These are phyloP conservation scores for Nectriaceae sp. DNA, from an alignment of 2,329 filamentous ascomycete genomes.

Conservation along the genomic window DNA sequence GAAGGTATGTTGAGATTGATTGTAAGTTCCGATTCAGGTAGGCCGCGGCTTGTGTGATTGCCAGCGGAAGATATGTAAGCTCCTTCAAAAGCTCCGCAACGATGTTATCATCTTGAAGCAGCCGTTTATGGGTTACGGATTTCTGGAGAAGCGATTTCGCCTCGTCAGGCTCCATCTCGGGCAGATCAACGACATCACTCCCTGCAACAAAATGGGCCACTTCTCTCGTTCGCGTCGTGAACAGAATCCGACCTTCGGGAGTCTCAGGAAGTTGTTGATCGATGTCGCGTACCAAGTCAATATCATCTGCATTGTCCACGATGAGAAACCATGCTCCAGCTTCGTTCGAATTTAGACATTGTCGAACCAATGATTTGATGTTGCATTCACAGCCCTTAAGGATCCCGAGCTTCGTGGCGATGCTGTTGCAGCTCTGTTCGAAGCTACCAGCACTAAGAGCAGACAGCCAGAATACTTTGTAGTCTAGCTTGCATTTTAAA, in stretches of 20 bases:
- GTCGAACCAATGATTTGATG: constrained; percentile 5
- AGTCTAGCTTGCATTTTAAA: constrained; percentile 3
- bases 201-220: constrained; percentile 28
- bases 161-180: not conserved
- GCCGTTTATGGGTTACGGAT: not conserved
- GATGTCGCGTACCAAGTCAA: not conserved
- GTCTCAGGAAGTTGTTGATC: constrained; percentile 27
- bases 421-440: constrained; percentile 4
- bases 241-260: constrained; percentile 30
- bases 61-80: constrained; percentile 41
- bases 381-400: not conserved
- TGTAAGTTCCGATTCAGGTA: constrained; percentile 39
- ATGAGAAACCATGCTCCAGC: constrained; percentile 26
- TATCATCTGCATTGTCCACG: constrained; percentile 27
- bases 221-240: constrained; percentile 36
- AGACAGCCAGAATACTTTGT: constrained; percentile 12
- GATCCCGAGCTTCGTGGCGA: constrained; percentile 1
- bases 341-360: constrained; percentile 15
- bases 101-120: not conserved
- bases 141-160: not conserved
- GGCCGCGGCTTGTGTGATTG: constrained; percentile 43
- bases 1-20: constrained; percentile 34
- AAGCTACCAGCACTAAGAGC: constrained; percentile 8
- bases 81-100: constrained; percentile 9
- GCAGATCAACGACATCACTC: not conserved